phyloP scores from a whole-genome alignment of 2,329 filamentous ascomycete species.

The Colletotrichum sp. region DNA sequence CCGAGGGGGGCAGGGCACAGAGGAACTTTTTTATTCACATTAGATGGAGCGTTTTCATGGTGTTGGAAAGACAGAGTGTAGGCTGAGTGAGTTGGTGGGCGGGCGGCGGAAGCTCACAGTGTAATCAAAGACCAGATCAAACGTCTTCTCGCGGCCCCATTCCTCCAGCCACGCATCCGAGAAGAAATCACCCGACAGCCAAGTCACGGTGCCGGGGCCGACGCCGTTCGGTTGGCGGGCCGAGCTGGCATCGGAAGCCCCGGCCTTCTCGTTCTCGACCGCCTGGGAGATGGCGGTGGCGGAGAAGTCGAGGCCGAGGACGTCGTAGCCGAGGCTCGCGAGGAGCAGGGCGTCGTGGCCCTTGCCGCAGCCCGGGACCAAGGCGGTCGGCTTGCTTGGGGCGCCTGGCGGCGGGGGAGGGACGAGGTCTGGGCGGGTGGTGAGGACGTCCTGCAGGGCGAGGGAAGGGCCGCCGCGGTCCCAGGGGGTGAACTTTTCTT shows the following conservation, averaged over 20 bases:
- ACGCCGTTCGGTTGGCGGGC: slow-evolving; percentile 37
- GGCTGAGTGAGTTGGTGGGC: neutral
- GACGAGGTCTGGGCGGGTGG: slow-evolving; percentile 49
- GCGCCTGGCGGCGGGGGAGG: neutral
- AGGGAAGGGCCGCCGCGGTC: slow-evolving; percentile 58
- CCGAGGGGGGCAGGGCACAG: slow-evolving; percentile 61
- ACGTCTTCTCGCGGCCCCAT: slow-evolving; percentile 48
- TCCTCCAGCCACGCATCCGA: slow-evolving; percentile 58
- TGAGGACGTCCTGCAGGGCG: slow-evolving; percentile 58
- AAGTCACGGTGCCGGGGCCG: slow-evolving; percentile 56
- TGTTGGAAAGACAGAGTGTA: neutral
- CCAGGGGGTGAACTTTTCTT: slow-evolving; percentile 54
- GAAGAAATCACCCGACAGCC: slow-evolving; percentile 72
- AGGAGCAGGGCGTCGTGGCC: slow-evolving; percentile 84
- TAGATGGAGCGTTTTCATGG: neutral
- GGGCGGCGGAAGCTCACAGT: slow-evolving; percentile 48
- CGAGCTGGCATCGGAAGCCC: slow-evolving; percentile 48
- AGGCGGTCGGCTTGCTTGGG: slow-evolving; percentile 42
- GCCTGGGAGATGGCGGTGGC: slow-evolving; percentile 50
- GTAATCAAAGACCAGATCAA: slow-evolving; percentile 72
- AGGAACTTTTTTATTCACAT: slow-evolving; percentile 60
- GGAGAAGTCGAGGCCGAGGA: slow-evolving; percentile 75
- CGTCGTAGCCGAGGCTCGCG: slow-evolving; percentile 77
- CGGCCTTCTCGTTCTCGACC: slow-evolving; percentile 43
- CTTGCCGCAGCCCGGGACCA: slow-evolving; percentile 83